phyloP scores from a whole-genome alignment of 768 basidiomycete species.

The Fomitopsis pulvina region DNA sequence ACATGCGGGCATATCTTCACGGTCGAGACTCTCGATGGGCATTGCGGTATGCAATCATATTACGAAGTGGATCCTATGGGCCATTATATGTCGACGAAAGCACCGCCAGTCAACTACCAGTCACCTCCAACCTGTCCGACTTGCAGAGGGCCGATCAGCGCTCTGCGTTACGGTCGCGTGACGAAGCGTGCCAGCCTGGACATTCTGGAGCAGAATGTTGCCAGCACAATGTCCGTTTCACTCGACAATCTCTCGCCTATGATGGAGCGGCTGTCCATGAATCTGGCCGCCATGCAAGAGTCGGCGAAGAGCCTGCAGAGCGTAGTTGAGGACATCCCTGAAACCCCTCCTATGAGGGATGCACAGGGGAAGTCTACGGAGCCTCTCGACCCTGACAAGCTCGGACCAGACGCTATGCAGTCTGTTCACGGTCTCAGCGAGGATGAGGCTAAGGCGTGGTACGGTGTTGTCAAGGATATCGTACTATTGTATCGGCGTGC shows the following conservation, averaged over 20 bases:
- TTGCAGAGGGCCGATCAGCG: conserved; percentile 28
- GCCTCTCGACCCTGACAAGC: conserved; percentile 9
- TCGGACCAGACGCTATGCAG: conserved; percentile 10
- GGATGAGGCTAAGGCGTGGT: conserved; percentile 22
- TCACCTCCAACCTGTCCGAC: conserved; percentile 28
- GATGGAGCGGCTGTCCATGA: conserved; percentile 8
- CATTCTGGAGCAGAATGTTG: conserved; percentile 31
- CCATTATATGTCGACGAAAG: conserved; percentile 15
- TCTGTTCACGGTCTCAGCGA: conserved; percentile 13
- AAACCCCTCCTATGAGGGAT: background rate
- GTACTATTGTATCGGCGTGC: conserved; percentile 20
- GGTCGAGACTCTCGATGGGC: conserved; percentile 33
- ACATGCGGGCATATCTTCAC: conserved; percentile 35
- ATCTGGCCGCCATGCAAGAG: conserved; percentile 4
- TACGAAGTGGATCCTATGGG: conserved; percentile 23
- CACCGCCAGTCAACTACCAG: conserved; percentile 24
- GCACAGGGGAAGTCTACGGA: conserved; percentile 9
- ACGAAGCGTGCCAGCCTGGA: conserved; percentile 31
- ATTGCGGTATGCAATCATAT: conserved; percentile 23
- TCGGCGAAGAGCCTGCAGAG: conserved; percentile 12
- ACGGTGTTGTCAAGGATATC: conserved; percentile 12
- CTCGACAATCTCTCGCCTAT: conserved; percentile 11
- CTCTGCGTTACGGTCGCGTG: conserved; percentile 29
- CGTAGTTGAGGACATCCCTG: background rate
- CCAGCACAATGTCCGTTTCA: conserved; percentile 22